Conservation (phyloP, 2,329 filamentous ascomycete species). For the Atkinsonella hypoxylon region DNA sequence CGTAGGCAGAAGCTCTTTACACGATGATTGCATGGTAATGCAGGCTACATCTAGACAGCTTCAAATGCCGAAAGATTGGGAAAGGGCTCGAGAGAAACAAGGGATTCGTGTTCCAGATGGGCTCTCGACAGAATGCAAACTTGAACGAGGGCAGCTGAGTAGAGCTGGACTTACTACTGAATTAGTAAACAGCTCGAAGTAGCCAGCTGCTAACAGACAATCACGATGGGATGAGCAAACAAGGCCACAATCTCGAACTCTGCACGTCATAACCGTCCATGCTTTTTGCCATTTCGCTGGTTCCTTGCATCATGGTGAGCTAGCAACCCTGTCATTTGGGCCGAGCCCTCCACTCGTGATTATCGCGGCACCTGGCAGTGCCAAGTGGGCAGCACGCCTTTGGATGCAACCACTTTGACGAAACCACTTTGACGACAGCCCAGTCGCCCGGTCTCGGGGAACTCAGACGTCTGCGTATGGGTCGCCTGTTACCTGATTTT, state of each 20-base stretch:
- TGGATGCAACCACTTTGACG: background rate
- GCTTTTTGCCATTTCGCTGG: constrained; percentile 6
- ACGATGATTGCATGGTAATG: constrained; percentile 10
- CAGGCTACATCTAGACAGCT: constrained; percentile 4
- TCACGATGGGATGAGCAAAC: background rate
- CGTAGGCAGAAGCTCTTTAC: background rate
- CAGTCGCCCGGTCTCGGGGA: background rate
- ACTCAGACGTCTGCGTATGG: background rate
- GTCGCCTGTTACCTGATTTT: too few relatives aligned
- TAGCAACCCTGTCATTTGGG: constrained; percentile 10
- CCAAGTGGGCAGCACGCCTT: background rate
- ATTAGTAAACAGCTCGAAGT: background rate
- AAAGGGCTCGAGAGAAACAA: background rate
- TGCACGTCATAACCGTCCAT: constrained; percentile 7
- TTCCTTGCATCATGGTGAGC: background rate
- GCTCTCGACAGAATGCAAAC: background rate
- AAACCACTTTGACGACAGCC: background rate
- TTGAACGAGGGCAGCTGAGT: background rate
- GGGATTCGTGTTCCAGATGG: too few relatives aligned
- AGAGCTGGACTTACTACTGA: background rate
- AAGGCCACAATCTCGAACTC: background rate
- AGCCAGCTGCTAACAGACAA: background rate
- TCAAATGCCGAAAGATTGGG: background rate
- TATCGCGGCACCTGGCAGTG: background rate
- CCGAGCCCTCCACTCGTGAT: constrained; percentile 9